Base-by-base conservation (phyloP, 306 rosid species). In the Cotoneaster glaucophyllus region DNA sequence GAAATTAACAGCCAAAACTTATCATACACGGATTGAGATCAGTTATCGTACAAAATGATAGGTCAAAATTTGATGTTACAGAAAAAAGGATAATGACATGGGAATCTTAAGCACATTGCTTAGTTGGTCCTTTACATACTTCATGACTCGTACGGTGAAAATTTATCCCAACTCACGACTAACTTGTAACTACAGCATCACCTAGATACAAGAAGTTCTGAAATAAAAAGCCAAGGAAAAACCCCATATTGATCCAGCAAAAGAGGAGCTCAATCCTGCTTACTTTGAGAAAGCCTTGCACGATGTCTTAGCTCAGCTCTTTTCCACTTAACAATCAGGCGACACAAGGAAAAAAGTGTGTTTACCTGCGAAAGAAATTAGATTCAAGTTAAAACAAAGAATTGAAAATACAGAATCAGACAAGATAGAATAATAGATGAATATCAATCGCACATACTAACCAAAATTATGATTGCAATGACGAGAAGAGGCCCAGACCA, bases 401-500 rank as follows among this genome's bases (percentile, higher is more conserved):
- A 22, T 39, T 43, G 71, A 54, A 79, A 74, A 62, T 43, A 69
- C 11, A 18, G 50, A 8, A 24, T 75, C 31, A 66, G 19, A 32
- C 24, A 58, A 69, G 50, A 26, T 8, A 41, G 13, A 21, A 39
- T 66, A 28, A 44, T 54, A 8, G 24, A 72, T 32, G 58, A 45
- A 34, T 32, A 71, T 29, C 11, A 67, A 69, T 19, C 28, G 66
- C 50, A 50, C 8, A 71, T 44, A 88, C 99, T 83, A 66, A 89
- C 99, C 97, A 95, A 82, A 74, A 95, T 92, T 84, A 95, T 83
- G 82, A 95, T 86, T 56, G 99, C 90, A 74, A 86, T 83, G 71
- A 83, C 79, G 22, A 95, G 97, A 74, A 95, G 97, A 64, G 99
- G 99, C 57, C 99, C 99, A 34, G 93, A 95, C 99, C 99, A 92